Conservation (phyloP, 1,139 yeast genomes). For the Geotrichum fermentans region DNA sequence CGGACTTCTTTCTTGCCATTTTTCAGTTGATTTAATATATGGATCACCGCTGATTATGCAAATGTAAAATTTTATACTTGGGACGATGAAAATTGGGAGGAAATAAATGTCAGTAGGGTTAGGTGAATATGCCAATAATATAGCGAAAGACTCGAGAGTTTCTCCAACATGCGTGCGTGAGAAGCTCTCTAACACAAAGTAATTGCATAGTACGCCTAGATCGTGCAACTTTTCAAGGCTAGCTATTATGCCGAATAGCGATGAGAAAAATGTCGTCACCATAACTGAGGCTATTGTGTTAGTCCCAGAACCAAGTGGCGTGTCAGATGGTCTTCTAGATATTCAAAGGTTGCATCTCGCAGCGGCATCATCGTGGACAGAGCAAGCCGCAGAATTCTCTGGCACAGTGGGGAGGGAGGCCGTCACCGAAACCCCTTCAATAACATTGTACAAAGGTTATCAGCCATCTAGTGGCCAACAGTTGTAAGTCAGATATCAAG, state of each 20-base stretch:
- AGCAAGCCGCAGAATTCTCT: background rate
- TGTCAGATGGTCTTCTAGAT: background rate
- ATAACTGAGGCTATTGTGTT: slow-evolving; percentile 14
- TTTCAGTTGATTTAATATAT: background rate
- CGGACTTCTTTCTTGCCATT: slow-evolving; percentile 92
- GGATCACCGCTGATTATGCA: too few relatives aligned
- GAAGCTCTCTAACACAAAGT: too few relatives aligned
- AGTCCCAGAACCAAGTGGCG: slow-evolving; percentile 5
- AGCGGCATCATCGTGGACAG: background rate
- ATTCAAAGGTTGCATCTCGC: slow-evolving; percentile 1
- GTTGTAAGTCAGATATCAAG: background rate
- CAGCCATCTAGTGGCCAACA: background rate
- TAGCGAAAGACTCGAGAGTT: too few relatives aligned
- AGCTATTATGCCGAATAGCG: background rate
- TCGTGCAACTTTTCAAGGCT: too few relatives aligned
- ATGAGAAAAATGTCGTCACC: background rate
- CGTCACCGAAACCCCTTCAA: background rate
- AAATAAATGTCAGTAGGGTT: background rate
- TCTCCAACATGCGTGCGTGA: too few relatives aligned
- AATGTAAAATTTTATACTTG: background rate
- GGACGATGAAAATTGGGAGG: background rate
- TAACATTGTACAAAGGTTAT: background rate
- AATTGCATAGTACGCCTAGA: too few relatives aligned
- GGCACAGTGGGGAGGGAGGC: slow-evolving; percentile 1
- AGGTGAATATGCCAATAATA: slow-evolving; percentile 1